Percentiles rank a stretch among this genome's conserved stretches.
Conservation (phyloP, 2,329 filamentous ascomycete genomes). For the Xylaria sp. region DNA sequence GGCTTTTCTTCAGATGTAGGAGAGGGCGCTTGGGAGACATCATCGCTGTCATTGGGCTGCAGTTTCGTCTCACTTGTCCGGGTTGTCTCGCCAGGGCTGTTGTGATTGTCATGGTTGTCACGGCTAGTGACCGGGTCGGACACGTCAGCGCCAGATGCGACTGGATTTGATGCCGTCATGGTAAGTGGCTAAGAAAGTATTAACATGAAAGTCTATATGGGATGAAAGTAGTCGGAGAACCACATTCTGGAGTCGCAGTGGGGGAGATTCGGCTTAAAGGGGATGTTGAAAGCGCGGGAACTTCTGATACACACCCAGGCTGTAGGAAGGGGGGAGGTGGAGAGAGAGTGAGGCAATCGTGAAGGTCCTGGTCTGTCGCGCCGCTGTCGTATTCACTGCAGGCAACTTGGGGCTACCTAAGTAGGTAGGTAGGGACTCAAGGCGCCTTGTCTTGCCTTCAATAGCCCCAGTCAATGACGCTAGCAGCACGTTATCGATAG, state of each 20-base stretch:
- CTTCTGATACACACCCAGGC: constrained; percentile 26
- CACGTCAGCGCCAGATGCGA: constrained; percentile 8
- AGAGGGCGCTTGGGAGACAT: not conserved
- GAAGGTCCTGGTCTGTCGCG: constrained; percentile 23
- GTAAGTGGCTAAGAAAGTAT: constrained; percentile 14
- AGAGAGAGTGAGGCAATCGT: constrained; percentile 26
- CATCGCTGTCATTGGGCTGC: constrained; percentile 4
- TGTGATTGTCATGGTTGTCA: not conserved
- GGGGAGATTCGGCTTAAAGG: constrained; percentile 17
- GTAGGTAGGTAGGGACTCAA: constrained; percentile 1
- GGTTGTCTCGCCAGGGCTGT: not conserved
- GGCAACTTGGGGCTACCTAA: not conserved
- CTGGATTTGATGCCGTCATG: constrained; percentile 8
- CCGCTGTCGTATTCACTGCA: constrained; percentile 6
- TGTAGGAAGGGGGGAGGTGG: constrained; percentile 11
- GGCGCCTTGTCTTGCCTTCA: not conserved
- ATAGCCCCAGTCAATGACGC: not conserved
- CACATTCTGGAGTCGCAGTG: constrained; percentile 20
- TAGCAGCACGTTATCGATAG: constrained; percentile 6
- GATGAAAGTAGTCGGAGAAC: constrained; percentile 5
- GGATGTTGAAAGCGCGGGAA: constrained; percentile 11
- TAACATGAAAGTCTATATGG: constrained; percentile 17
- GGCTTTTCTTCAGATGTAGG: constrained; percentile 11
- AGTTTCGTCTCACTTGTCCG: not conserved
- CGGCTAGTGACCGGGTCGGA: constrained; percentile 1